These are phyloP conservation scores for Alternaria conjuncta DNA, from an alignment of 2,329 filamentous ascomycete species.

Conservation along the genomic window DNA sequence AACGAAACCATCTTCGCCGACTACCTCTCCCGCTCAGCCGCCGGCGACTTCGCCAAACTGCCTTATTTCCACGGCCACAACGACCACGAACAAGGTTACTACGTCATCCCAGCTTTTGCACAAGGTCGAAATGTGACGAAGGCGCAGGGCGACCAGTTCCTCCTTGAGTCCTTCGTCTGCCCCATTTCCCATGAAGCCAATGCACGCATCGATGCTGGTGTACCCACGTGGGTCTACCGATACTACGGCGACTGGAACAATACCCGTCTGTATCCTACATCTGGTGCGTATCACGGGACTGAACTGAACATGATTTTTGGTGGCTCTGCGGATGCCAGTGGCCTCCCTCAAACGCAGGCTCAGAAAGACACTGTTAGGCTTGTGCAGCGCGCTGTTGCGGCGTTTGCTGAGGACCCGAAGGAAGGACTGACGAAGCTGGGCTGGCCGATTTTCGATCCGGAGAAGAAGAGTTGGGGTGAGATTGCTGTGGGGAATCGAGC, in stretches of 20 bases:
- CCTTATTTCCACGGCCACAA: slow-evolving; percentile 29
- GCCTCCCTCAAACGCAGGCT: slow-evolving; percentile 11
- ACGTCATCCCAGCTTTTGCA: slow-evolving; percentile 24
- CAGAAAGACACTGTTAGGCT: slow-evolving; percentile 20
- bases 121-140: slow-evolving; percentile 24
- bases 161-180: slow-evolving; percentile 25
- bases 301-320: slow-evolving; percentile 35
- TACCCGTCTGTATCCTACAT: slow-evolving; percentile 24
- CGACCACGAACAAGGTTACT: slow-evolving; percentile 29
- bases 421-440: slow-evolving; percentile 18
- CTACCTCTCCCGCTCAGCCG: slow-evolving; percentile 21
- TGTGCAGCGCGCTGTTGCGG: slow-evolving; percentile 25
- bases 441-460: slow-evolving; percentile 20
- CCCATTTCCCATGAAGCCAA: slow-evolving; percentile 17
- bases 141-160: slow-evolving; percentile 15
- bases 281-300: slow-evolving; percentile 31
- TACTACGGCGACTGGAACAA: slow-evolving; percentile 32
- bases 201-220: slow-evolving; percentile 9
- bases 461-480: slow-evolving; percentile 16
- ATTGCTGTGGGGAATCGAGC: slow-evolving; percentile 17
- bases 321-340: slow-evolving; percentile 22
- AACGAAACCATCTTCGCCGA: slow-evolving; percentile 26
- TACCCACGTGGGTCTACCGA: slow-evolving; percentile 25
- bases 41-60: slow-evolving; percentile 18
- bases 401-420: slow-evolving; percentile 23